Conservation (phyloP, 352 stramenopile species). For the Chrysophaeum taylorii region DNA sequence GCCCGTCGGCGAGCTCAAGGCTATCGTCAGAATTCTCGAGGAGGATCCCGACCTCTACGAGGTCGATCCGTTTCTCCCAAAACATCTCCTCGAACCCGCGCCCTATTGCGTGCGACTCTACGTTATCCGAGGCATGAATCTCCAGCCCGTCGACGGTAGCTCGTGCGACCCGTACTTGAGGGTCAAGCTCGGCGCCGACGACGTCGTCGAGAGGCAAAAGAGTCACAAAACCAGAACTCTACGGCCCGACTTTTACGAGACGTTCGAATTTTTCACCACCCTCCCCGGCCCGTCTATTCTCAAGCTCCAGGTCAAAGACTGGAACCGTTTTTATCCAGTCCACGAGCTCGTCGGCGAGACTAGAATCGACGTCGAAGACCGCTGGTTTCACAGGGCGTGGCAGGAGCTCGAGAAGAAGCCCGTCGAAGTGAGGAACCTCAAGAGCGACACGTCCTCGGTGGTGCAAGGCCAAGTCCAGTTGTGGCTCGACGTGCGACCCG, state of each 20-base stretch:
- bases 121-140: slow-evolving; percentile 3
- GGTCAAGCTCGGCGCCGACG: slow-evolving; percentile 51
- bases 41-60: not conserved
- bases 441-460: slow-evolving; percentile 55
- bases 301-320: slow-evolving; percentile 73
- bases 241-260: slow-evolving; percentile 72
- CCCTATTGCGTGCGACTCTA: slow-evolving; percentile 13
- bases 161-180: slow-evolving; percentile 54
- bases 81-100: slow-evolving; percentile 4
- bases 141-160: not conserved
- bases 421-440: slow-evolving; percentile 70
- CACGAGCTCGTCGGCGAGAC: slow-evolving; percentile 79
- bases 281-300: slow-evolving; percentile 68
- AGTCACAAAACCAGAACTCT: slow-evolving; percentile 36
- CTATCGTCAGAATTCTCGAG: slow-evolving; percentile 58
- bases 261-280: slow-evolving; percentile 73
- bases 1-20: slow-evolving; percentile 63
- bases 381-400: slow-evolving; percentile 63
- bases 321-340: slow-evolving; percentile 59
- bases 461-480: slow-evolving; percentile 50
- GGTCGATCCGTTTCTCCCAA: slow-evolving; percentile 16
- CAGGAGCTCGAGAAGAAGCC: slow-evolving; percentile 47
- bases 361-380: slow-evolving; percentile 76
- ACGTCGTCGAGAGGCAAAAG: slow-evolving; percentile 15
- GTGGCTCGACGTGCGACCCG: slow-evolving; percentile 76